A percentile compares a stretch with the other conserved stretches of the same genome.
Evolutionary conservation across 768 basidiomycete genomes (phyloP).

Genomic region (Termitomyces sp.): DNA sequence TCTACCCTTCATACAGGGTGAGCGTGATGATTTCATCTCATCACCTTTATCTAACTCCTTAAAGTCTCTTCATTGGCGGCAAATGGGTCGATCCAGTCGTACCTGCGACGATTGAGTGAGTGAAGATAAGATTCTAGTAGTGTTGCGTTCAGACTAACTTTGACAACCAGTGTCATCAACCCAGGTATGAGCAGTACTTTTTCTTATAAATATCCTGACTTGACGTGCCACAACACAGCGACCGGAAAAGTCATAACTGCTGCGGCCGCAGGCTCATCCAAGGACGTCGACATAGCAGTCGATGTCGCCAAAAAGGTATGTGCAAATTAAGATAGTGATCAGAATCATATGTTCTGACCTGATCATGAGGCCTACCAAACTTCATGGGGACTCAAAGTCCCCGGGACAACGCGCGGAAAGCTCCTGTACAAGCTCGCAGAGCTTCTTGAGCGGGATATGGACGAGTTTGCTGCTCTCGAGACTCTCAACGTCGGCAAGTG

Average conservation of each 20-base stretch:
- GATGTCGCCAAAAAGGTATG: conserved; percentile 47
- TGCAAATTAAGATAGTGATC: not conserved
- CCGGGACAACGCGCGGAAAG: conserved; percentile 35
- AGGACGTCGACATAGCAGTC: conserved; percentile 69
- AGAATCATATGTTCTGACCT: not conserved
- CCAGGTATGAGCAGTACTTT: conserved; percentile 18
- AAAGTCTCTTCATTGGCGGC: conserved; percentile 56
- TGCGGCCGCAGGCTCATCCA: conserved; percentile 49
- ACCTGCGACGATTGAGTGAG: conserved; percentile 56
- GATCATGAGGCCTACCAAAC: conserved; percentile 40
- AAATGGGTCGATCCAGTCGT: conserved; percentile 51
- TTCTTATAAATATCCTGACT: conserved; percentile 24
- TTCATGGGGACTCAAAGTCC: conserved; percentile 60
- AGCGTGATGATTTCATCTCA: not conserved
- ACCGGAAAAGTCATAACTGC: conserved; percentile 56
- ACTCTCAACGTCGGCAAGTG: conserved; percentile 21
- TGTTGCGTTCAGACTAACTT: not conserved
- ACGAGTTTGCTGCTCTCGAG: conserved; percentile 30
- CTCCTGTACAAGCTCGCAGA: conserved; percentile 30
- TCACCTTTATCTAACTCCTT: not conserved
- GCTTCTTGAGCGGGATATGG: conserved; percentile 24
- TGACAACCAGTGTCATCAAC: conserved; percentile 16
- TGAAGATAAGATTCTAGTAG: not conserved
- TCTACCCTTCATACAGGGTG: conserved; percentile 55
- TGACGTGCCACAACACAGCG: conserved; percentile 26